These are phyloP conservation scores for Polyplosphaeria fusca DNA, from an alignment of 495 filamentous ascomycete genomes.

Conservation along the genomic window DNA sequence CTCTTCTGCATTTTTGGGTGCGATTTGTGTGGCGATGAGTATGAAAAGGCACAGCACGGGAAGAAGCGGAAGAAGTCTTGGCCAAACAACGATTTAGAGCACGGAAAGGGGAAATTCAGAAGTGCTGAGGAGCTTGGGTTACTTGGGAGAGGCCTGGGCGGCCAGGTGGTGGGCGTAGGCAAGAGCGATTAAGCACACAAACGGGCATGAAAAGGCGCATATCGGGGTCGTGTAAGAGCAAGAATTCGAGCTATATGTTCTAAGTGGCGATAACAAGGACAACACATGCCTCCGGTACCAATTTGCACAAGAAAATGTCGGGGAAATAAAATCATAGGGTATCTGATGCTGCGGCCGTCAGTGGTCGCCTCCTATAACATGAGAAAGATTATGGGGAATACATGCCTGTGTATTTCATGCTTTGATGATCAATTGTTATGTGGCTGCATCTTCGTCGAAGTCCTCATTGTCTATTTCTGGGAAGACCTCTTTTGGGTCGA, in stretches of 20 bases:
- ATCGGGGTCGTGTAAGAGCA: neutral
- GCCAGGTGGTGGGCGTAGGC: conserved; percentile 22
- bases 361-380: too few species aligned
- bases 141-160: conserved; percentile 5
- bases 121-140: conserved; percentile 23
- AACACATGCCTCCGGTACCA: too few species aligned
- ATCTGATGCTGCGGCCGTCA: too few species aligned
- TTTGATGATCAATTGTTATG: too few species aligned
- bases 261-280: too few species aligned
- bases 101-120: conserved; percentile 6
- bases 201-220: neutral
- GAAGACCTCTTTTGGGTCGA: too few species aligned
- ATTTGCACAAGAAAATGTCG: too few species aligned
- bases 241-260: neutral
- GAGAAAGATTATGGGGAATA: too few species aligned
- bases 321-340: too few species aligned
- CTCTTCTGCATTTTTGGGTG: conserved; percentile 21
- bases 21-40: conserved; percentile 14
- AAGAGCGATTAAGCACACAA: conserved; percentile 20
- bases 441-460: too few species aligned
- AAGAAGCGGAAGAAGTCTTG: conserved; percentile 7
- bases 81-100: conserved; percentile 2
- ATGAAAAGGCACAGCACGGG: conserved; percentile 16
- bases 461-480: too few species aligned
- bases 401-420: too few species aligned